phyloP scores from a whole-genome alignment of 148 eudicot genomes.

The Camellia japonica region DNA sequence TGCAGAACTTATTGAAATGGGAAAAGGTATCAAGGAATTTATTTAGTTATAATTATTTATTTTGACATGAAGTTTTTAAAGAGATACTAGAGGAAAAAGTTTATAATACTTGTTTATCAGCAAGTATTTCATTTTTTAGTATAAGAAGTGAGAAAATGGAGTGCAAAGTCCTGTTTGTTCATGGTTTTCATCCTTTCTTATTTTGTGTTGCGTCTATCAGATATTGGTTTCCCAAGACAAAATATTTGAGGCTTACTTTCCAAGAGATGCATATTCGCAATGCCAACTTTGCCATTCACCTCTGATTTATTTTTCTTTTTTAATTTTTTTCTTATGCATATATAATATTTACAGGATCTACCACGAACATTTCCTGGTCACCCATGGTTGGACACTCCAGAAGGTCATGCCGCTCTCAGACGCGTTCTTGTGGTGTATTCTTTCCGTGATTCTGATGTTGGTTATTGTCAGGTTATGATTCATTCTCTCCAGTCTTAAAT shows the following conservation, averaged over 20 bases:
- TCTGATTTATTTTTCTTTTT: background rate
- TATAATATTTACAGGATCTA: constrained; percentile 53
- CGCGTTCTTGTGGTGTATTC: constrained; percentile 98
- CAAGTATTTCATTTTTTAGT: background rate
- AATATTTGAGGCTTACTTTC: background rate
- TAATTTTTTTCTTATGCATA: background rate
- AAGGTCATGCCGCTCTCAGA: constrained; percentile 90
- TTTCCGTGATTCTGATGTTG: constrained; percentile 95
- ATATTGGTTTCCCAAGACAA: background rate
- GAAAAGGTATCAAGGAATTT: background rate
- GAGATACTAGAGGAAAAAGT: background rate
- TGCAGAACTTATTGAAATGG: background rate
- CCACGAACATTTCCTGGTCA: constrained; percentile 98
- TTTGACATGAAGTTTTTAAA: background rate
- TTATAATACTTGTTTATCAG: background rate
- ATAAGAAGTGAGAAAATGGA: background rate
- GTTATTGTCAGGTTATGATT: constrained; percentile 85
- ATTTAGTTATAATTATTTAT: background rate
- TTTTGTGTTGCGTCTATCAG: background rate
- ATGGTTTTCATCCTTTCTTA: background rate
- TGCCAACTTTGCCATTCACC: background rate
- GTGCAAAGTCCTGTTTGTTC: background rate
- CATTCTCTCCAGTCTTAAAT: background rate
- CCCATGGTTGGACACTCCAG: constrained; percentile 89
- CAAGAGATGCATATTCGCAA: background rate